These are phyloP conservation scores for Dentipellis sp. DNA, from an alignment of 768 basidiomycete genomes.

Conservation along the genomic window DNA sequence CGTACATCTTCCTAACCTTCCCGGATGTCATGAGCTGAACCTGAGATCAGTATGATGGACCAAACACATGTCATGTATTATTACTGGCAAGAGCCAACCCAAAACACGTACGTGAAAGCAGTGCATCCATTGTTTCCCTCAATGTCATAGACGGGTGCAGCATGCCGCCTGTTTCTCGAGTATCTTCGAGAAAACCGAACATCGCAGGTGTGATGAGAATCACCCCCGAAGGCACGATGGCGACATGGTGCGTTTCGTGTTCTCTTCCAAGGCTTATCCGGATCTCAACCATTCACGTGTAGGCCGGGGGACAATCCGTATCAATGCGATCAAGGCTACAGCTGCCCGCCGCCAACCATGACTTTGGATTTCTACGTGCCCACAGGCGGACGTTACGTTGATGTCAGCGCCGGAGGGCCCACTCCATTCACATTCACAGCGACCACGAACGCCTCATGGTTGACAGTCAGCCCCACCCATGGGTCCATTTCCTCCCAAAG, in stretches of 20 bases:
- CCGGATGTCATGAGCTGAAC: too few species aligned
- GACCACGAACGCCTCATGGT: constrained; percentile 41
- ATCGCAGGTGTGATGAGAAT: constrained; percentile 58
- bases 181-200: constrained; percentile 48
- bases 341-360: constrained; percentile 39
- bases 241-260: constrained; percentile 40
- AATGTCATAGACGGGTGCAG: constrained; percentile 17
- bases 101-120: constrained; percentile 35
- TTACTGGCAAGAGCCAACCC: constrained; percentile 68
- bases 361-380: constrained; percentile 50
- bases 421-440: constrained; percentile 46
- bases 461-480: constrained; percentile 34
- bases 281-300: background rate
- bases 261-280: background rate
- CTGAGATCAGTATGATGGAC: constrained; percentile 44
- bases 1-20: constrained; percentile 11
- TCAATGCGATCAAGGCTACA: constrained; percentile 42
- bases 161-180: constrained; percentile 42
- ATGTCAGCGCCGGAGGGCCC: constrained; percentile 54
- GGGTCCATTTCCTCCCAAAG: constrained; percentile 39
- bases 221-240: constrained; percentile 49
- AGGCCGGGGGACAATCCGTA: constrained; percentile 62
- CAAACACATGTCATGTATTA: constrained; percentile 57
- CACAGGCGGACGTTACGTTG: constrained; percentile 44
- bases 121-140: too few species aligned